Evolutionary conservation across 2,329 filamentous ascomycete species (phyloP).

Genomic region (Colletotrichum coccodes): DNA sequence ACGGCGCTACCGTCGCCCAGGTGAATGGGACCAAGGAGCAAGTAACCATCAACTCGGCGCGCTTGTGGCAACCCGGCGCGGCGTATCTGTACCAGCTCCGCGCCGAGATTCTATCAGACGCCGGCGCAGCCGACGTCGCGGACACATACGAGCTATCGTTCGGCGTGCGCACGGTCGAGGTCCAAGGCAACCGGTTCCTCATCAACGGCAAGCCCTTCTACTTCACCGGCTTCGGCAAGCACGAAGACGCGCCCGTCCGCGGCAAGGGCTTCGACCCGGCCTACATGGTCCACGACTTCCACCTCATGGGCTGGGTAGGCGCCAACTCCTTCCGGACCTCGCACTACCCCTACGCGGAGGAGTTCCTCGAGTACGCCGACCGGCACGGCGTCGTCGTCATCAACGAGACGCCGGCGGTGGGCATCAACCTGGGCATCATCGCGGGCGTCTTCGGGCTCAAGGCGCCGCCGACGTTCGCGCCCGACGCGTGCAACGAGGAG

Average conservation of each 20-base stretch:
- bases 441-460: slow-evolving; percentile 24
- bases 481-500: slow-evolving; percentile 34
- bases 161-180: slow-evolving; percentile 37
- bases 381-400: slow-evolving; percentile 41
- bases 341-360: slow-evolving; percentile 43
- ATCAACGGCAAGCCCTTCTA: slow-evolving; percentile 42
- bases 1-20: slow-evolving; percentile 13
- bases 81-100: slow-evolving; percentile 40
- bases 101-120: slow-evolving; percentile 31
- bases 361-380: slow-evolving; percentile 42
- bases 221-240: slow-evolving; percentile 43
- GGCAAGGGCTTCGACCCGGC: slow-evolving; percentile 42
- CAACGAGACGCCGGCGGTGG: slow-evolving; percentile 41
- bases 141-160: slow-evolving; percentile 38
- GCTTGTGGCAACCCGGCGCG: slow-evolving; percentile 40
- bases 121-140: background rate
- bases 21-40: slow-evolving; percentile 24
- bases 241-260: slow-evolving; percentile 40
- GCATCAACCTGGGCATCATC: slow-evolving; percentile 36
- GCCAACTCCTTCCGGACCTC: slow-evolving; percentile 45
- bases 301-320: slow-evolving; percentile 41
- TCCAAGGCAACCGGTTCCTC: slow-evolving; percentile 36
- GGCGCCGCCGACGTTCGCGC: slow-evolving; percentile 32
- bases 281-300: slow-evolving; percentile 44
- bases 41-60: slow-evolving; percentile 31